These are phyloP conservation scores for Phytophthora melonis DNA, from an alignment of 352 stramenopile species.

Conservation along the genomic window DNA sequence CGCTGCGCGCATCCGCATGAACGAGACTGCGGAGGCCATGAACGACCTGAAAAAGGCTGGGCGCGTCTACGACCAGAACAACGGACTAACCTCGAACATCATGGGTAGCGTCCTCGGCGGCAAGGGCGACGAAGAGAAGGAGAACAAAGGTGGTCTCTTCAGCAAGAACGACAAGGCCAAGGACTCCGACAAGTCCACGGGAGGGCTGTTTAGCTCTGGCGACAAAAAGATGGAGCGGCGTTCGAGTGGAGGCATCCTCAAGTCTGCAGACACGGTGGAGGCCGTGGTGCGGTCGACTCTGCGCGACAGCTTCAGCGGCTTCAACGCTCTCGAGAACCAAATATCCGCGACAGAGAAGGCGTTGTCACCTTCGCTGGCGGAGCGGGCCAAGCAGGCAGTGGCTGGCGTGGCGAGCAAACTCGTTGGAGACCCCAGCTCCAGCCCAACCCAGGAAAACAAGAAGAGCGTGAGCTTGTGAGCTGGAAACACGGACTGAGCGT, in stretches of 20 bases:
- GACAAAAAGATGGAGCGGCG: slow-evolving; percentile 1
- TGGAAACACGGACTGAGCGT: too few relatives aligned
- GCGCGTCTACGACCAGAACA: slow-evolving; percentile 41
- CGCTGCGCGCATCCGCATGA: slow-evolving; percentile 37
- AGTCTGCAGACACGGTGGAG: slow-evolving; percentile 32
- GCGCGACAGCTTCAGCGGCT: slow-evolving; percentile 32
- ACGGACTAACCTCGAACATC: slow-evolving; percentile 20
- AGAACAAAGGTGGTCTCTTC: slow-evolving; percentile 8
- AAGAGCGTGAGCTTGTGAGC: slow-evolving; percentile 14
- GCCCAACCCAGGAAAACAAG: slow-evolving; percentile 9
- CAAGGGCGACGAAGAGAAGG: slow-evolving; percentile 16
- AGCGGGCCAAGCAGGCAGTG: slow-evolving; percentile 33
- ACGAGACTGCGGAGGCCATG: slow-evolving; percentile 37
- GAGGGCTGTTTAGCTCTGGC: slow-evolving; percentile 7
- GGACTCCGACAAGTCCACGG: background rate
- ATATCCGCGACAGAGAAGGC: slow-evolving; percentile 30
- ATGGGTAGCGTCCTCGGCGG: slow-evolving; percentile 16
- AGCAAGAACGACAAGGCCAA: background rate
- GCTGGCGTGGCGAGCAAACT: slow-evolving; percentile 28
- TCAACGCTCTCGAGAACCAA: slow-evolving; percentile 38
- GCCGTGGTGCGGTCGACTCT: slow-evolving; percentile 35
- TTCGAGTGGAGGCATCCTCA: background rate
- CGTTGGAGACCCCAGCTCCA: slow-evolving; percentile 14
- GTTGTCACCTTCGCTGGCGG: slow-evolving; percentile 29
- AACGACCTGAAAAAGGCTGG: slow-evolving; percentile 41